Evolutionary conservation across 2,329 filamentous ascomycete genomes (phyloP), one percentile per base, ranked within the genome.

Genomic region (Acrocalymma vagum): DNA sequence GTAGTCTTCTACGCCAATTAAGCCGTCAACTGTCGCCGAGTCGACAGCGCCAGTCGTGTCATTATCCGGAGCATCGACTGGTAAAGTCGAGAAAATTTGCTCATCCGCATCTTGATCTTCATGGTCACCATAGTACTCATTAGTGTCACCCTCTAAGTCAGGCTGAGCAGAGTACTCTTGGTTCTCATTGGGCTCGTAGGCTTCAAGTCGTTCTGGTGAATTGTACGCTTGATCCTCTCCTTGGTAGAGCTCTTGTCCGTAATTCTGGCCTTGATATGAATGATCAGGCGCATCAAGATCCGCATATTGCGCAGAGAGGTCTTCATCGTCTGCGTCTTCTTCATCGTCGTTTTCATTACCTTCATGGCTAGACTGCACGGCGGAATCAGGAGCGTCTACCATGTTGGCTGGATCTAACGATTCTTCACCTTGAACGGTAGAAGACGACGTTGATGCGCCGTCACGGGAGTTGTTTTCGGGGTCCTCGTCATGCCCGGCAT

Each of bases 361-460:
- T 23, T 46, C 27, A 20, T 29, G 22, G 20, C 43, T 31, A 29
- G 17, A 22, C 11, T 34, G 27, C 13, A 31, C 40, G 38, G 29
- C 25, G 9, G 17, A 17, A 7, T 47, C 18, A 11, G 15, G 31
- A 22, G 40, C 17, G 6, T 44, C 46, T 23, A 55, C 43, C n/a
- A 23, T 36, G n/a, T 48, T 45, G n/a, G 38, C 43, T 9, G 48
- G 22, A 5, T n/a, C n/a, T n/a, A n/a, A n/a, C n/a, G n/a, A n/a
- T n/a, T 62, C 55, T 24, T 69, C 66, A 23, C 60, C 67, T 44
- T 65, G 61, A 5, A 71, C 52, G 4, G 67, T 71, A 11, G 60
- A 57, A 18, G 68, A 66, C 14, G 56, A 58, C 5, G 62, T 57
- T 1, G 64, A 65, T 2, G 39, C 35, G 13, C 51, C 51, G 20